Percentiles rank a stretch among this genome's conserved stretches.
phyloP scores from a whole-genome alignment of 2,329 filamentous ascomycete species.

The Diaporthe eres region DNA sequence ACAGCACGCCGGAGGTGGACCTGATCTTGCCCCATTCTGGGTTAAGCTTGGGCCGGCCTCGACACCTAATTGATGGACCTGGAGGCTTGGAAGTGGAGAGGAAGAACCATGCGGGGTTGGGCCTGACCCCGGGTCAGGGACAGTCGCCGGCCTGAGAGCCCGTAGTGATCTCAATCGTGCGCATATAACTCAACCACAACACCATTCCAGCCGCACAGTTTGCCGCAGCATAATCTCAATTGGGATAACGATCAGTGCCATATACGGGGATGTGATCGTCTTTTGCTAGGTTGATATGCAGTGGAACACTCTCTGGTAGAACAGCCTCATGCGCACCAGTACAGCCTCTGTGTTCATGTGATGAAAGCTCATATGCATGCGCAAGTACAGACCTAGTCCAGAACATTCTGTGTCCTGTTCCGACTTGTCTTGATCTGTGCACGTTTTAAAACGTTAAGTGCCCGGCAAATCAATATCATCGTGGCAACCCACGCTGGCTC shows the following conservation, averaged over 20 bases:
- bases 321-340: not conserved
- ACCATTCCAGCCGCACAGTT: not conserved
- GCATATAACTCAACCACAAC: not conserved
- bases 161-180: not conserved
- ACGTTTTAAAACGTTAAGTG: too few species aligned
- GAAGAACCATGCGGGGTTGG: constrained; percentile 36
- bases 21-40: constrained; percentile 21
- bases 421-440: not conserved
- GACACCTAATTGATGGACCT: constrained; percentile 41
- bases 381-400: not conserved
- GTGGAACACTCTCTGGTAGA: not conserved
- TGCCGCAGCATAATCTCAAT: not conserved
- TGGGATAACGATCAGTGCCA: not conserved
- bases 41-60: constrained; percentile 29
- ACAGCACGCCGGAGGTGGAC: constrained; percentile 26
- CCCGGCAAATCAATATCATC: too few species aligned
- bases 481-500: too few species aligned
- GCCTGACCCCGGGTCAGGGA: constrained; percentile 17
- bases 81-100: constrained; percentile 27
- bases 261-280: not conserved
- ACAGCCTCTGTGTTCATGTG: not conserved
- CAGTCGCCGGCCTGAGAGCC: not conserved
- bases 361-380: not conserved
- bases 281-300: not conserved
- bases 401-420: not conserved